These are phyloP conservation scores for Orbilia brochopaga DNA, from an alignment of 2,329 filamentous ascomycete species.

Conservation along the genomic window DNA sequence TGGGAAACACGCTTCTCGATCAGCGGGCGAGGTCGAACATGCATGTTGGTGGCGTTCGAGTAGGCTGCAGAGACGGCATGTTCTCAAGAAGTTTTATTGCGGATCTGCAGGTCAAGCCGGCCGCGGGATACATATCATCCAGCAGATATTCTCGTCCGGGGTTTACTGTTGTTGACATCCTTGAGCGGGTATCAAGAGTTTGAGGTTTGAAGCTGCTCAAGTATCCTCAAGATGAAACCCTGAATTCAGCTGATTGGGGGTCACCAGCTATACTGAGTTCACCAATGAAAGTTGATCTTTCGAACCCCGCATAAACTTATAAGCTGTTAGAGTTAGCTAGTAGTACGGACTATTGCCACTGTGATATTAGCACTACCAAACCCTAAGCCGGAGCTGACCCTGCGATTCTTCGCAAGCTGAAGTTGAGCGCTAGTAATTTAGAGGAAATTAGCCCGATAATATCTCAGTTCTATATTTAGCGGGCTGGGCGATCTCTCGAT, in stretches of 20 bases:
- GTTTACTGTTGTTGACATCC: too few relatives aligned
- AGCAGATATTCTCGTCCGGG: too few relatives aligned
- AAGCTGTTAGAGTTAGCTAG: neutral
- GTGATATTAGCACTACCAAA: neutral
- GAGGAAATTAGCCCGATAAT: constrained; percentile 33
- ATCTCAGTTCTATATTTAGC: constrained; percentile 25
- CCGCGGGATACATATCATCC: too few relatives aligned
- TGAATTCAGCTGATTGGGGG: too few relatives aligned
- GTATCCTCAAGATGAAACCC: too few relatives aligned
- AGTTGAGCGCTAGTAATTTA: constrained; percentile 7
- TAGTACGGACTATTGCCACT: neutral
- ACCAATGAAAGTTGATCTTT: neutral
- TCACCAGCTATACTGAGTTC: too few relatives aligned
- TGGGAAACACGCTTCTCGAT: constrained; percentile 50
- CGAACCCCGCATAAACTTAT: neutral
- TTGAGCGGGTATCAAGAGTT: too few relatives aligned
- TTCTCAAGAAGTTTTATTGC: neutral
- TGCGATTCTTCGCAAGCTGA: neutral
- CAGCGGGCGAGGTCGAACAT: constrained; percentile 30
- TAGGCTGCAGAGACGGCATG: neutral
- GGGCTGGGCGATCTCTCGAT: neutral
- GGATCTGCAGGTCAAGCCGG: too few relatives aligned
- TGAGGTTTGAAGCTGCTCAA: too few relatives aligned
- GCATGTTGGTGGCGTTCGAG: constrained; percentile 10
- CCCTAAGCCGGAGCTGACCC: neutral